These are phyloP conservation scores for Ophiosphaerella herpotricha DNA, from an alignment of 2,329 filamentous ascomycete genomes.

Conservation along the genomic window DNA sequence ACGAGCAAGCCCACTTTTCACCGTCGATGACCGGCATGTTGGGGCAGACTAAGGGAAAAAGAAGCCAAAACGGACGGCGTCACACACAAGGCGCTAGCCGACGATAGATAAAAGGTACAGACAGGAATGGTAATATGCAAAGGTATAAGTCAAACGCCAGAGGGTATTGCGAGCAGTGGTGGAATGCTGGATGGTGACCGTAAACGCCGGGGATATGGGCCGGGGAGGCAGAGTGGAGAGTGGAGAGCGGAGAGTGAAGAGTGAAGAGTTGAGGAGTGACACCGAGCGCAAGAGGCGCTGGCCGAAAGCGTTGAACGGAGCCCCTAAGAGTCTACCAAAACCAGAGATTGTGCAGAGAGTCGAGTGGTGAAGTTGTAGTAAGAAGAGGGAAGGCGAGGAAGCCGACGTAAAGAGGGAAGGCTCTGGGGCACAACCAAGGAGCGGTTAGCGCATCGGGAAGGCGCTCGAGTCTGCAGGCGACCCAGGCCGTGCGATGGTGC, in stretches of 20 bases:
- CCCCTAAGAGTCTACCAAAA: slow-evolving; percentile 45
- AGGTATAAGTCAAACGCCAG: slow-evolving; percentile 32
- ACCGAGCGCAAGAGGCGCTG: slow-evolving; percentile 49
- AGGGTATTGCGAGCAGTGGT: slow-evolving; percentile 44
- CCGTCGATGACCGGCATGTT: slow-evolving; percentile 65
- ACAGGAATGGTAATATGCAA: slow-evolving; percentile 17
- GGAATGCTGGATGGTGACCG: slow-evolving; percentile 37
- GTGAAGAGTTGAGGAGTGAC: slow-evolving; percentile 29
- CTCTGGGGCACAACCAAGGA: neutral
- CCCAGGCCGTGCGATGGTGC: neutral
- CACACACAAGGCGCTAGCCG: slow-evolving; percentile 17
- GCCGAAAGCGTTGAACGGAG: slow-evolving; percentile 45
- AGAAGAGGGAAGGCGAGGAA: slow-evolving; percentile 25
- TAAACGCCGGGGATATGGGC: slow-evolving; percentile 45
- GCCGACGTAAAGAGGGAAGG: slow-evolving; percentile 34
- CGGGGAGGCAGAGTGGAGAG: slow-evolving; percentile 35
- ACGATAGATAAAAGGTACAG: slow-evolving; percentile 18
- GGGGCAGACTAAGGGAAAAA: slow-evolving; percentile 12
- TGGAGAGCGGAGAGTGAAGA: slow-evolving; percentile 28
- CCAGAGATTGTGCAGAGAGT: slow-evolving; percentile 27
- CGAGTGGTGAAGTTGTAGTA: slow-evolving; percentile 32
- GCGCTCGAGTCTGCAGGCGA: slow-evolving; percentile 8
- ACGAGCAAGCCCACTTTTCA: slow-evolving; percentile 97
- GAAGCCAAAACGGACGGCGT: slow-evolving; percentile 21
- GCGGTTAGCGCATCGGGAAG: slow-evolving; percentile 23